These are phyloP conservation scores for Biscogniauxia mediterranea DNA, from an alignment of 2,329 filamentous ascomycete species.

Conservation along the genomic window DNA sequence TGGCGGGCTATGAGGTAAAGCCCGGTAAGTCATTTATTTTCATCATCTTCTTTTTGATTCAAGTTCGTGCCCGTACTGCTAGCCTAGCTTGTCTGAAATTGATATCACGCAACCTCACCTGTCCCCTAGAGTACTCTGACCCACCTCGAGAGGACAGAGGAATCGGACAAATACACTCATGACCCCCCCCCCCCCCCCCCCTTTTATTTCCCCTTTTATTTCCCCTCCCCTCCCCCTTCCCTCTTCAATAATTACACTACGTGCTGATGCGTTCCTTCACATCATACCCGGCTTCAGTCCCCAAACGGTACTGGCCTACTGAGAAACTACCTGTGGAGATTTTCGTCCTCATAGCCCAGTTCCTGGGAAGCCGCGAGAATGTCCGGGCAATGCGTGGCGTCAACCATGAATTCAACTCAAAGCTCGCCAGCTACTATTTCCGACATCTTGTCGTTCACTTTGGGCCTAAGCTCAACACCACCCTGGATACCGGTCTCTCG, in stretches of 20 bases:
- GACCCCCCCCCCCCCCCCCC: too few species aligned
- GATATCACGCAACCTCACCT: too few species aligned
- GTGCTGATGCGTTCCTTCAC: background rate
- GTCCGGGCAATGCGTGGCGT: slow-evolving; percentile 18
- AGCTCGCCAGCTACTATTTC: slow-evolving; percentile 62
- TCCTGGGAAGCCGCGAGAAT: slow-evolving; percentile 44
- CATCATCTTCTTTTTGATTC: too few species aligned
- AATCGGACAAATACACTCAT: too few species aligned
- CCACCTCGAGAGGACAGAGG: too few species aligned
- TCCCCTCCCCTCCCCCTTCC: too few species aligned
- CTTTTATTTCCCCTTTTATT: too few species aligned
- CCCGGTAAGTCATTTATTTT: too few species aligned
- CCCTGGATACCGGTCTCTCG: slow-evolving; percentile 37
- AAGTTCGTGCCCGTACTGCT: too few species aligned
- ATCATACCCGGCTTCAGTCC: background rate
- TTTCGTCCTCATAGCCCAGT: slow-evolving; percentile 54
- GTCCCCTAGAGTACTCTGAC: too few species aligned
- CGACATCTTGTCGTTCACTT: slow-evolving; percentile 9
- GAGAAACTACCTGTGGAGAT: slow-evolving; percentile 56
- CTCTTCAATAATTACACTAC: background rate
- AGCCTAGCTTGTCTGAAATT: too few species aligned
- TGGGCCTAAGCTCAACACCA: slow-evolving; percentile 60
- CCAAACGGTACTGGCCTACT: slow-evolving; percentile 13
- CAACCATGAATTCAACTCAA: slow-evolving; percentile 39
- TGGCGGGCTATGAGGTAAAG: too few species aligned